Base-by-base conservation (phyloP, 805 yeast genomes). In the Yarrowia sp. region DNA sequence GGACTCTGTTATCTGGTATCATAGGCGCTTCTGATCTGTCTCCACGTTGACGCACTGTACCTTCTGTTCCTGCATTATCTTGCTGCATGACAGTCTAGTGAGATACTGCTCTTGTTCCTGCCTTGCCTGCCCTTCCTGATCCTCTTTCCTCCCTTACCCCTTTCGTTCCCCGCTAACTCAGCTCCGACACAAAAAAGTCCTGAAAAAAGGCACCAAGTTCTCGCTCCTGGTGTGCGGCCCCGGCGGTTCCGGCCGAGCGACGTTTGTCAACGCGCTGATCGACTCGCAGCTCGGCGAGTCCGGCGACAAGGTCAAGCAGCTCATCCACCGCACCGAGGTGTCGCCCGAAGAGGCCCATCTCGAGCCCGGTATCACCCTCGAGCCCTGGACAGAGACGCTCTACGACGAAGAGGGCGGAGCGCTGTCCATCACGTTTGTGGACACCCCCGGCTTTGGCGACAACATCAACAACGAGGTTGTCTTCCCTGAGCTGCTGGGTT, bases 371-470 rank as follows among this genome's bases (percentile, higher is more conserved):
- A 52, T 65, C 22, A 16, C 40, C 16, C 50, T 65, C 42, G 61
- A 43, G 59, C 61, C 68, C 35, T 38, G 56, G 43, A 36, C 68
- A 10, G 72, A 72, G 68, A 84, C 86, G 68, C 77, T 88, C 38
- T 85, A 83, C 70, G 92, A 87, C 58, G 86, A 83, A 35, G 85
- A 85, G 52, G 84, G 86, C 4, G 78, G 85, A 1, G 81, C 84
- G 1, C 56, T 63, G 56, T 22, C 81, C 48, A 79, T 91, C 72
- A 86, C 86, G 71, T 81, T 89, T 59, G 84, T 89, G 61, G 88
- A 88, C 74, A 84, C 94, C 5, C 90, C 91, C 22, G 95, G 94
- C 0, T 87, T 89, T 74, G 95, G 94, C 52, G 93, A 89, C 73
- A 87, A 86, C 75, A 82, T 90, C 72, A 87, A 90, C 78, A 89